Percentiles rank a stretch among this genome's conserved stretches.
Conservation (phyloP, 345 rosid species). For the Balakata baccata region DNA sequence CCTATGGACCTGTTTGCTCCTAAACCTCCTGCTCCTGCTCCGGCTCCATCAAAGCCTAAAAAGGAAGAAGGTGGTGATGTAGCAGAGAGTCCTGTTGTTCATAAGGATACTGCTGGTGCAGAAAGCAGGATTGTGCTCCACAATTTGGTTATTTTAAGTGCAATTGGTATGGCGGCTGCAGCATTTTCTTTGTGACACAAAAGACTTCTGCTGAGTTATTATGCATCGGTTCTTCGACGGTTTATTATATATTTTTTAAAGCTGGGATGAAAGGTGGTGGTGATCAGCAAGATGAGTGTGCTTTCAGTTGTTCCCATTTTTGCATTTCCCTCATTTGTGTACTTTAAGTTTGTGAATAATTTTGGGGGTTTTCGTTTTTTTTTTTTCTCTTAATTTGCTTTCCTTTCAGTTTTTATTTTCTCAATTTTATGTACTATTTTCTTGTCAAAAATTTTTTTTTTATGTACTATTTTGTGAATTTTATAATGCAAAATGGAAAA, state of each 20-base stretch:
- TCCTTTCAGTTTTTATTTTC: too few relatives aligned
- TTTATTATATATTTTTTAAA: too few relatives aligned
- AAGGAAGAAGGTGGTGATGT: slow-evolving; percentile 23
- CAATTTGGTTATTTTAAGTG: not conserved
- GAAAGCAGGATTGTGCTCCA: not conserved
- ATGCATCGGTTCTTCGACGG: not conserved
- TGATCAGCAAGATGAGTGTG: slow-evolving; percentile 6
- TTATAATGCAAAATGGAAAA: not conserved
- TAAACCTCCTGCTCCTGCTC: slow-evolving; percentile 48
- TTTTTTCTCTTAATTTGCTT: not conserved
- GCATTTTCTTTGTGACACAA: slow-evolving; percentile 9
- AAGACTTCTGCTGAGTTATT: not conserved
- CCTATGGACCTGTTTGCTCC: slow-evolving; percentile 42
- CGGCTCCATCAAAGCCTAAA: slow-evolving; percentile 35
- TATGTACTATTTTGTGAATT: not conserved
- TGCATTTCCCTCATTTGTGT: slow-evolving; percentile 5
- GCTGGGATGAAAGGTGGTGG: not conserved
- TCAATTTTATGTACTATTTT: not conserved
- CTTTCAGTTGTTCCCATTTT: slow-evolving; percentile 13
- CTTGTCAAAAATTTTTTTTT: too few relatives aligned
- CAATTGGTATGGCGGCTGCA: not conserved
- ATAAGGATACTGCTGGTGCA: slow-evolving; percentile 19
- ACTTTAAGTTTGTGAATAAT: slow-evolving; percentile 12
- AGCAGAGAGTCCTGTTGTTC: slow-evolving; percentile 21
- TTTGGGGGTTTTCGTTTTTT: not conserved